A percentile compares a stretch with the other conserved stretches of the same genome.
Evolutionary conservation across 805 yeast species (phyloP).

Genomic region (Lachancea dasiensis): DNA sequence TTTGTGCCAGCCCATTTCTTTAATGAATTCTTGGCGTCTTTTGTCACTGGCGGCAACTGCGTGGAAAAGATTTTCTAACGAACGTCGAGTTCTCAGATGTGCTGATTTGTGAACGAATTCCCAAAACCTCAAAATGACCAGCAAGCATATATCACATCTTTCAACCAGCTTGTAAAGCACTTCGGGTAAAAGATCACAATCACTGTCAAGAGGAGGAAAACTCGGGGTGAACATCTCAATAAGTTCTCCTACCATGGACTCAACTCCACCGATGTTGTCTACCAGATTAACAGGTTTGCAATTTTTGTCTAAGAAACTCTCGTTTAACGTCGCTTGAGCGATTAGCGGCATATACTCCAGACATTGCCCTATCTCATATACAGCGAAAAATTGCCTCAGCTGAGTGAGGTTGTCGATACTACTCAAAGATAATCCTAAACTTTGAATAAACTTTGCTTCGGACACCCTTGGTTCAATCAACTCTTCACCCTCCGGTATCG

Average conservation of each 20-base stretch:
- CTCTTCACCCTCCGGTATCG: conserved; percentile 17
- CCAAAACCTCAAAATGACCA: conserved; percentile 9
- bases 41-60: conserved; percentile 4
- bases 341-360: conserved; percentile 20
- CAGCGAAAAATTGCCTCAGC: conserved; percentile 20
- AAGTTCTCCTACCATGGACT: conserved; percentile 9
- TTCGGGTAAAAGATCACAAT: not conserved
- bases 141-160: conserved; percentile 10
- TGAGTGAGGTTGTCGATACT: conserved; percentile 15
- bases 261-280: conserved; percentile 12
- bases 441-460: conserved; percentile 12
- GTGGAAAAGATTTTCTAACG: not conserved
- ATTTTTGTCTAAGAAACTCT: conserved; percentile 5
- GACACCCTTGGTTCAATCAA: conserved; percentile 14
- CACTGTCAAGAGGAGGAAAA: conserved; percentile 10
- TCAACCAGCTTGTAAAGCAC: conserved; percentile 3
- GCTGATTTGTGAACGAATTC: conserved; percentile 2
- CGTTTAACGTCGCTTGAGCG: conserved; percentile 20
- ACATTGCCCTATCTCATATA: conserved; percentile 13
- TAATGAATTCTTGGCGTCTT: not conserved
- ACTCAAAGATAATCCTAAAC: conserved; percentile 14
- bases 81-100: not conserved
- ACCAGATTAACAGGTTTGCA: conserved; percentile 2
- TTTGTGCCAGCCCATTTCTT: conserved; percentile 5
- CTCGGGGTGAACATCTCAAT: conserved; percentile 10